phyloP scores from a whole-genome alignment of 2,329 filamentous ascomycete species.

The Claviceps digitariae region DNA sequence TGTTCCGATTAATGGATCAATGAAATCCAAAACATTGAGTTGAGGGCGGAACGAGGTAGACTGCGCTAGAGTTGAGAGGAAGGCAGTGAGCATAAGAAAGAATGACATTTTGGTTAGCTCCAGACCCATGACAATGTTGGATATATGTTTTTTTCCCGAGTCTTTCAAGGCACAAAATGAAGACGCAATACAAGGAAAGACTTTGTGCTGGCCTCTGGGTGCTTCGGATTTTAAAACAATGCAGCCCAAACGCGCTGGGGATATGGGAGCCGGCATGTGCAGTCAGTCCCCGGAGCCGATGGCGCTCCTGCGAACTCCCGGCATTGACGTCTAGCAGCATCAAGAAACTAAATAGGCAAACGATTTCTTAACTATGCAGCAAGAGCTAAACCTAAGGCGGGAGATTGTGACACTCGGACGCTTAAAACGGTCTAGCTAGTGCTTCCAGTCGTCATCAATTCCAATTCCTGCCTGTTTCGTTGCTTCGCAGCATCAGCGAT shows the following conservation, averaged over 20 bases:
- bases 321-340: too few species aligned
- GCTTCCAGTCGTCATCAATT: neutral
- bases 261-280: neutral
- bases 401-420: neutral
- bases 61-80: neutral
- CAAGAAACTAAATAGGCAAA: neutral
- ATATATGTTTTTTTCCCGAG: too few species aligned
- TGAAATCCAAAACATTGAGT: slow-evolving; percentile 11
- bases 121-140: neutral
- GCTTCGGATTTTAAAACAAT: neutral
- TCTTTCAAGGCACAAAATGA: neutral
- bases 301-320: too few species aligned
- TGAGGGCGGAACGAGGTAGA: neutral
- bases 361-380: neutral
- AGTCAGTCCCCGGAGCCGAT: neutral
- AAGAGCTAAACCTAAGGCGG: neutral
- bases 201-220: too few species aligned
- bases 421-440: neutral
- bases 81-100: neutral
- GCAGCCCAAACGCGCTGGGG: neutral
- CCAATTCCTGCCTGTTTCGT: neutral
- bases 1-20: slow-evolving; percentile 16
- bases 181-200: neutral
- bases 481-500: too few species aligned
- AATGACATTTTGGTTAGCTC: neutral